Conservation (phyloP, 495 filamentous ascomycete species). For the Hypoxylon subgilvum region DNA sequence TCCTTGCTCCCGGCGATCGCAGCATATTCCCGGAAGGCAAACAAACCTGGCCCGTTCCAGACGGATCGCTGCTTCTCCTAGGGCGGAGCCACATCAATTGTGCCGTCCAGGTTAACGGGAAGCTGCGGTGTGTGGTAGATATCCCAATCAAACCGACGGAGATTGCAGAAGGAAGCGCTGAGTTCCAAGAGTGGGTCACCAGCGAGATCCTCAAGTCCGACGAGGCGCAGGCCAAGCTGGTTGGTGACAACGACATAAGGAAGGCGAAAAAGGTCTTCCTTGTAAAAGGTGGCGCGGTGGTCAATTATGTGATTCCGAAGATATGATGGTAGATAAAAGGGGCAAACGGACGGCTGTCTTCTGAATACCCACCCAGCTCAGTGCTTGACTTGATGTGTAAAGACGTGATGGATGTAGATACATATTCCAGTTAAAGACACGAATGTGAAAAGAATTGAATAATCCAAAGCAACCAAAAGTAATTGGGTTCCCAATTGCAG, state of each 20-base stretch:
- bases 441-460: too few relatives aligned
- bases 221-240: conserved; percentile 58
- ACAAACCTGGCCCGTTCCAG: conserved; percentile 52
- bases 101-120: conserved; percentile 80
- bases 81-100: conserved; percentile 50
- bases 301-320: conserved; percentile 62
- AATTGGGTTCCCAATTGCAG: neutral
- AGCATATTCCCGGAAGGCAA: conserved; percentile 54
- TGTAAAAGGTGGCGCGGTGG: conserved; percentile 57
- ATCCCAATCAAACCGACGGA: conserved; percentile 51
- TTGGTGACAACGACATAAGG: conserved; percentile 43
- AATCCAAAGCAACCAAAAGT: too few relatives aligned
- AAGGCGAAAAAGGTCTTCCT: conserved; percentile 58
- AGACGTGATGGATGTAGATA: too few relatives aligned
- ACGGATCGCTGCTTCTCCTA: conserved; percentile 53
- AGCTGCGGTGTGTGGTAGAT: conserved; percentile 67
- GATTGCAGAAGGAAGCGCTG: conserved; percentile 34
- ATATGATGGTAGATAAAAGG: conserved; percentile 28
- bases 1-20: conserved; percentile 47
- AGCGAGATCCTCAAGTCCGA: conserved; percentile 48
- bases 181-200: conserved; percentile 64
- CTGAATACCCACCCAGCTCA: conserved; percentile 28
- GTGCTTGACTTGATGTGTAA: conserved; percentile 12
- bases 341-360: neutral
- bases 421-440: too few relatives aligned